Evolutionary conservation across 352 stramenopile genomes (phyloP), one percentile per base, ranked within the genome.

Genomic region (Pythium aquatile): DNA sequence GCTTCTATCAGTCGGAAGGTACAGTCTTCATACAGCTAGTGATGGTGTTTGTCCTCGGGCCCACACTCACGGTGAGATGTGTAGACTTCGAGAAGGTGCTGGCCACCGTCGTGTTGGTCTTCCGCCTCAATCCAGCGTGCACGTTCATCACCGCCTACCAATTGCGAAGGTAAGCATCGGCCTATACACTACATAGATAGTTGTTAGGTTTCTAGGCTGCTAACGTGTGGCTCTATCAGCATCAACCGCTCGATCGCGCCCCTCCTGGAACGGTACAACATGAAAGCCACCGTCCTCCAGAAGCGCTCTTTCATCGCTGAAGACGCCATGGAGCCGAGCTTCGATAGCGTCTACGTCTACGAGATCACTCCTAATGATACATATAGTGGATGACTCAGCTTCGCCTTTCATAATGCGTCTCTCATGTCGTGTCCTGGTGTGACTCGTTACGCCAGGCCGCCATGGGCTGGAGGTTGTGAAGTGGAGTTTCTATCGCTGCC

Each of bases 11-110:
- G 28, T 86, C 78, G 17, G 44, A 89, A 77, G 79, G 82, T 87
- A 48, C 1, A 26, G 13, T 8, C 26, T 30, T 42, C 42, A 29
- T 17, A 55, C 7, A 24, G n/a, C 42, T 42, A 28, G 24, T 29
- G 16, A 35, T 35, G 29, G 37, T 42, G 11, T 11, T 16, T 5
- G 35, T 16, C 10, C 8, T 42, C 8, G 35, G 6, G 4, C 35
- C 16, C 35, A 42, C 10, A 42, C 11, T 42, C 3, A 42, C 8
- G 5, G 11, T 16, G 10, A 42, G 11, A 42, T 42, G 5, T 17
- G 35, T 28, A 91, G 82, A 88, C 68, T 89, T 91, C 60, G 82
- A 91, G 30, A 87, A 84, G 33, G 79, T 88, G 28, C 42, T 91
- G 5, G 77, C 77, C n/a, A 91, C 73, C 0, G 75, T 89, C n/a